Conservation (phyloP, 2,329 filamentous ascomycete species). For the Aaosphaeria pasadenensis region DNA sequence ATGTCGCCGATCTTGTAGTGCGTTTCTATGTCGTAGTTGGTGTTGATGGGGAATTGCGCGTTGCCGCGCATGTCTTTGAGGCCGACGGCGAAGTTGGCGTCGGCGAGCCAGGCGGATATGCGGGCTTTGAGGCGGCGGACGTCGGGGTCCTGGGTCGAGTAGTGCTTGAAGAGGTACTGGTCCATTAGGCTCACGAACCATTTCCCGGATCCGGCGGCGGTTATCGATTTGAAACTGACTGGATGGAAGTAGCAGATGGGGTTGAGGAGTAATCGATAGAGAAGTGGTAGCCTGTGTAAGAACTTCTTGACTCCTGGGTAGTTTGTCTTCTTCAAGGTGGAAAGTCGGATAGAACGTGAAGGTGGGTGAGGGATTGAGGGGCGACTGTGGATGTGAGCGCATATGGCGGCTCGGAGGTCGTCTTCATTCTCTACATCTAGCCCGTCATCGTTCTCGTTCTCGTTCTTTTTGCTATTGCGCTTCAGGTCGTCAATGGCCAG, state of each 20-base stretch:
- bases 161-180: conserved; percentile 50
- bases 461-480: conserved; percentile 23
- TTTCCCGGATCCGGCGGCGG: conserved; percentile 48
- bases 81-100: conserved; percentile 53
- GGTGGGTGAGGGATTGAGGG: conserved; percentile 53
- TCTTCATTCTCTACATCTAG: conserved; percentile 41
- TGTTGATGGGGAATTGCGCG: conserved; percentile 49
- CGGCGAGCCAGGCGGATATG: conserved; percentile 49
- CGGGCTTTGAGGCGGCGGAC: conserved; percentile 46
- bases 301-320: conserved; percentile 43
- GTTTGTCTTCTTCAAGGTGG: conserved; percentile 45
- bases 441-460: conserved; percentile 23
- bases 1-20: conserved; percentile 47
- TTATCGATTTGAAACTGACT: conserved; percentile 50
- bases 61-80: conserved; percentile 45
- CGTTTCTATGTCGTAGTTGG: conserved; percentile 47
- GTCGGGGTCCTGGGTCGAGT: conserved; percentile 43
- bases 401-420: conserved; percentile 50
- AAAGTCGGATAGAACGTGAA: conserved; percentile 46
- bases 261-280: conserved; percentile 48
- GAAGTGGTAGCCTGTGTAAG: conserved; percentile 50
- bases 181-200: conserved; percentile 50
- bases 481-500: conserved; percentile 23
- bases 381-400: conserved; percentile 46
- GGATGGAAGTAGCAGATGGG: conserved; percentile 54